Base-by-base conservation (phyloP, 2,329 filamentous ascomycete genomes). In the Aspergillus glaucus region DNA sequence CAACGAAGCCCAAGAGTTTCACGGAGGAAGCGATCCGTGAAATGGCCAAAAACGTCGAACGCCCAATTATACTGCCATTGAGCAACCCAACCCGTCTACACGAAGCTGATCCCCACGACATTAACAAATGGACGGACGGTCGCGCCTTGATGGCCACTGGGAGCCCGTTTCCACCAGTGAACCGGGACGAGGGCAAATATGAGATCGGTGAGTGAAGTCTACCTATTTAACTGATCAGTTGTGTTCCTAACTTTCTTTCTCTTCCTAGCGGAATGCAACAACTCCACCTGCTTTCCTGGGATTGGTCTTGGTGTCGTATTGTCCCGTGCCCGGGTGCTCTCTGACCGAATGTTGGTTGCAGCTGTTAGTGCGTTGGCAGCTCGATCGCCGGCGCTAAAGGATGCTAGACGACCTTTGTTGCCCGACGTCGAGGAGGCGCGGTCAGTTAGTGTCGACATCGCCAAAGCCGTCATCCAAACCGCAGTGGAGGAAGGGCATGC, bases 81-180 rank as follows among this genome's bases (percentile, higher is more conserved):
- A 92, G 86, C 2, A 95, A 95, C 65, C 90, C 90, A 0, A 95
- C 89, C 0, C 76, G 81, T 1, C 79, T 95, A 0, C 88, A 94
- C 63, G 90, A 95, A 68, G 90, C 88, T 1, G 79, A 83, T 6
- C 90, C 90, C 0, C 73, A 80, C 14, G 88, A 95, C 63, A 72
- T 95, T 19, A 82, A 85, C 47, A 67, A 80, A 2, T 95, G 89
- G 90, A 92, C 88, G 0, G 70, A 85, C 40, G 88, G 89, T 1
- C 82, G 81, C 55, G 88, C 83, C 0, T 76, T 95, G 3, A 83
- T 93, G 3, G 88, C 90, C 0, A 95, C 90, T 0, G 90, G 90
- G 4, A 88, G 85, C 7, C 89, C 90, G 0, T 95, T 94, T 63
- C 77, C 80, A 1, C 85, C 89, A 0, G 87, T 93, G 12, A 79